Evolutionary conservation across 805 yeast species (phyloP), one percentile per base, ranked within the genome.

Genomic region (Ogataea allantospora): DNA sequence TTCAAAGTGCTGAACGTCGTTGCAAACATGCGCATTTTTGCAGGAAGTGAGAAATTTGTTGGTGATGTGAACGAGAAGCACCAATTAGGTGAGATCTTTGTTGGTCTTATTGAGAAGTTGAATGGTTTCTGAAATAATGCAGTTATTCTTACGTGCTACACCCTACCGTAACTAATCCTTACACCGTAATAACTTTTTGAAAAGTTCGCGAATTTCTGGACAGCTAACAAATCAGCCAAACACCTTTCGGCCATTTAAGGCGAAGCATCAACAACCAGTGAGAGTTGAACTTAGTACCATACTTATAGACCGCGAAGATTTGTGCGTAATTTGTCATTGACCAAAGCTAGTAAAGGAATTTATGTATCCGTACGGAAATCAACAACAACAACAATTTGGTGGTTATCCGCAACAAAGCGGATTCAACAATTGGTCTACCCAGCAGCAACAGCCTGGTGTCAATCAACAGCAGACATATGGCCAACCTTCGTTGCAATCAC

Each of bases 1-100:
- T 50, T 50, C 45, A 54, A 54, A 21, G 30, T 59, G 20, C 30
- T 55, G 18, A 54, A 59, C 29, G 51, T 58, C 7, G 35, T 55
- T 19, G 60, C 54, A 14, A 51, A 55, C 27, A 48, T 59, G 56
- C 47, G 64, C 38, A 56, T 59, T n/a, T 59, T 54, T 38, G 48
- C 55, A 19, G 62, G 62, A 8, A 51, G 51, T 29, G 35, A 45
- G 3, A 27, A 30, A 9, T 30, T 48, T 8, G 13, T 7, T 2
- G 31, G 18, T 12, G 48, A 48, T 6, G 20, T 35, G 7, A 44
- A 42, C 9, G 20, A 48, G 28, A 54, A 51, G 17, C 49, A 51
- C 27, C 44, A 42, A 16, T 28, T 58, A 38, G 45, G 55, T 30
- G 63, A 58, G 14, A 46, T 44, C 7, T 48, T 55, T 20, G 39